phyloP scores from a whole-genome alignment of 805 yeast species.

The Torulaspora microellipsoides region DNA sequence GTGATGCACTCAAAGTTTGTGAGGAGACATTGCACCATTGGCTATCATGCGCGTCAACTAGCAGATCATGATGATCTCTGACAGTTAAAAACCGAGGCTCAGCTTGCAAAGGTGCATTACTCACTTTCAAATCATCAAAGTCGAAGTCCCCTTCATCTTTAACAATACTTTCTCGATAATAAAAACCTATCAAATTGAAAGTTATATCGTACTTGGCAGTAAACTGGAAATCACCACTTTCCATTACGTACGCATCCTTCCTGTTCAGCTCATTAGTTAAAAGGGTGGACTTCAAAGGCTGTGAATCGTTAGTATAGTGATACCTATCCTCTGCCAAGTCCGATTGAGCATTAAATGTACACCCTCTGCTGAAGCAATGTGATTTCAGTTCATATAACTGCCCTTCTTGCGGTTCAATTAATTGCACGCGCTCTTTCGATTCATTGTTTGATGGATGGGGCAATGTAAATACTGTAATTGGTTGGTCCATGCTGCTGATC shows the following conservation, averaged over 20 bases:
- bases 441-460: slow-evolving; percentile 29
- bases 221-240: slow-evolving; percentile 18
- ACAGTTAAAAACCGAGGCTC: slow-evolving; percentile 27
- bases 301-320: slow-evolving; percentile 23
- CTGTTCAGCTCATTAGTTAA: slow-evolving; percentile 19
- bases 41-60: slow-evolving; percentile 27
- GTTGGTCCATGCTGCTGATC: background rate
- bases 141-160: slow-evolving; percentile 23
- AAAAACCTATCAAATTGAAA: slow-evolving; percentile 27
- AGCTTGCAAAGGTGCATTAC: background rate
- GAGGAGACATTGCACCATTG: slow-evolving; percentile 23
- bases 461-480: slow-evolving; percentile 17
- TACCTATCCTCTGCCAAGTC: slow-evolving; percentile 26
- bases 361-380: slow-evolving; percentile 27
- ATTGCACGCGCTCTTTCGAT: slow-evolving; percentile 15
- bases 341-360: slow-evolving; percentile 15
- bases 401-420: slow-evolving; percentile 13
- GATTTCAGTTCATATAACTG: slow-evolving; percentile 19
- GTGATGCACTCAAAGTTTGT: slow-evolving; percentile 18
- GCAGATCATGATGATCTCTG: slow-evolving; percentile 32
- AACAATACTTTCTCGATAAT: slow-evolving; percentile 12
- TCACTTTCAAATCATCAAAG: background rate
- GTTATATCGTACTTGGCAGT: slow-evolving; percentile 23
- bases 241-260: slow-evolving; percentile 23
- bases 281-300: slow-evolving; percentile 27